Percentiles rank a stretch among this genome's conserved stretches.
Conservation (phyloP, 805 yeast genomes). For the Candida taoyuanica region DNA sequence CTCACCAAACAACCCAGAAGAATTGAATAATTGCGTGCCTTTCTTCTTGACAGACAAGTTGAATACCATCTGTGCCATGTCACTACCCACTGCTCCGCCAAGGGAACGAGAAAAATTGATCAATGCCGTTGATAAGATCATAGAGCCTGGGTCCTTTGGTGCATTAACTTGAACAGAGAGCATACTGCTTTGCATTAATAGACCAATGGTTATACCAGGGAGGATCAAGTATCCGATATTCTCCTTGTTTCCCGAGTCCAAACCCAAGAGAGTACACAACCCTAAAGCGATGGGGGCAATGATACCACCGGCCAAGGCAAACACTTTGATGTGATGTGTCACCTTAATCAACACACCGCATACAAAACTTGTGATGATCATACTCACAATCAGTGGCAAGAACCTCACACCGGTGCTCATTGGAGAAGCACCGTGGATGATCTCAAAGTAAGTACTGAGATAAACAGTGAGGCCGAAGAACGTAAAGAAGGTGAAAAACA, state of each 20-base stretch:
- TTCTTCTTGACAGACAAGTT: constrained; percentile 21
- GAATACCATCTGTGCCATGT: constrained; percentile 38
- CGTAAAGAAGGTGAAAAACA: constrained; percentile 5
- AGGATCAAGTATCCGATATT: constrained; percentile 35
- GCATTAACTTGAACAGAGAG: constrained; percentile 41
- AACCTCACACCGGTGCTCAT: constrained; percentile 41
- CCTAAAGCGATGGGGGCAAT: constrained; percentile 33
- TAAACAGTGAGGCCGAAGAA: constrained; percentile 16
- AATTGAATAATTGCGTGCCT: neutral
- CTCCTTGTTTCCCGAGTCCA: constrained; percentile 24
- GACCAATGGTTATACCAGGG: constrained; percentile 35
- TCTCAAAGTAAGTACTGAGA: constrained; percentile 11
- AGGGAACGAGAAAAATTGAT: constrained; percentile 40
- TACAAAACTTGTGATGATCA: constrained; percentile 23
- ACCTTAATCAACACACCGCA: constrained; percentile 29
- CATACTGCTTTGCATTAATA: constrained; percentile 29
- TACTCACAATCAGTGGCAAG: constrained; percentile 39
- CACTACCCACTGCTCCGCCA: constrained; percentile 43
- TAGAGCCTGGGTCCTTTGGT: constrained; percentile 46
- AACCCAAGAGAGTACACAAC: constrained; percentile 28
- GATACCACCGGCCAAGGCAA: constrained; percentile 26
- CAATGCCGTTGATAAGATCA: constrained; percentile 43
- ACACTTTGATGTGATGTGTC: constrained; percentile 33
- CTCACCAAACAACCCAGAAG: constrained; percentile 1
- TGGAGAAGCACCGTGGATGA: constrained; percentile 34